phyloP scores from a whole-genome alignment of 371 early-diverging fungal species.

The Actinomortierella ambigua region DNA sequence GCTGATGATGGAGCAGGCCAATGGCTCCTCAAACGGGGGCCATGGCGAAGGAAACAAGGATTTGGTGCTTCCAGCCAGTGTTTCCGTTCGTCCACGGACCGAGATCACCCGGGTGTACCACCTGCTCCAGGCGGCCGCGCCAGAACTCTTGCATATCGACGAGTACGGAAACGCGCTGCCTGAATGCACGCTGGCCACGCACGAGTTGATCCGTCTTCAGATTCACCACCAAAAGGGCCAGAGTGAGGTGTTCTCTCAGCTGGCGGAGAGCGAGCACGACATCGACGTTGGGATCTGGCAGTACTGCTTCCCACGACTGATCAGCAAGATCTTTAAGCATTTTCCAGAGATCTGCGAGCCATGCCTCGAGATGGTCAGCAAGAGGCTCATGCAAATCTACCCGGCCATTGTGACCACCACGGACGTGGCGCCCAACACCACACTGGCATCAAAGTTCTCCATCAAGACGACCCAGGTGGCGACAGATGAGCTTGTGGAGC shows the following conservation, averaged over 20 bases:
- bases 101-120: slow-evolving; percentile 50
- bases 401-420: slow-evolving; percentile 60
- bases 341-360: slow-evolving; percentile 65
- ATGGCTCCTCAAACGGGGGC: neutral
- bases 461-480: slow-evolving; percentile 49
- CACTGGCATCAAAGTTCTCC: slow-evolving; percentile 42
- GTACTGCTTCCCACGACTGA: slow-evolving; percentile 68
- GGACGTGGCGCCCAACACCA: slow-evolving; percentile 50
- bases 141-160: slow-evolving; percentile 59
- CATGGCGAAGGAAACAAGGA: slow-evolving; percentile 14
- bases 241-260: slow-evolving; percentile 43
- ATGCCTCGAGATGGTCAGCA: slow-evolving; percentile 65
- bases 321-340: slow-evolving; percentile 65
- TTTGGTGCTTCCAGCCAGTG: slow-evolving; percentile 24
- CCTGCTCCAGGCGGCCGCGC: slow-evolving; percentile 51
- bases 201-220: slow-evolving; percentile 52
- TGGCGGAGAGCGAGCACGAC: slow-evolving; percentile 57
- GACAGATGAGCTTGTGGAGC: slow-evolving; percentile 69
- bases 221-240: slow-evolving; percentile 57
- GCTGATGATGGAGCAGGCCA: slow-evolving; percentile 32
- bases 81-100: slow-evolving; percentile 25
- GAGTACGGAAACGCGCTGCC: slow-evolving; percentile 53
- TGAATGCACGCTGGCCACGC: slow-evolving; percentile 50
- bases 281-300: slow-evolving; percentile 60
- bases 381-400: slow-evolving; percentile 65